Percentiles rank a stretch among this genome's conserved stretches.
Conservation (phyloP, 1,139 yeast species). For the Candida sp. region DNA sequence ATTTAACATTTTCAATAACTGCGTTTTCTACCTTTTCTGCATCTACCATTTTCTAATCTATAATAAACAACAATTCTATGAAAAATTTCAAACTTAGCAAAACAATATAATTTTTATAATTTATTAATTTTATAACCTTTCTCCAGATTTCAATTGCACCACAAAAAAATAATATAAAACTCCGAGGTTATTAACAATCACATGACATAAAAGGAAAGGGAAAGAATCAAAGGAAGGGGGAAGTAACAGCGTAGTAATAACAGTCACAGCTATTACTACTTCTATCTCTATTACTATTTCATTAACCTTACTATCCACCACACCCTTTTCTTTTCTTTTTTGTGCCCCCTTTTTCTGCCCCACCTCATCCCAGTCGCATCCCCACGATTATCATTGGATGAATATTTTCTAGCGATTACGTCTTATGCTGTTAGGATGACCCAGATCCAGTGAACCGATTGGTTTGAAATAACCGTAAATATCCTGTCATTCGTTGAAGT, state of each 20-base stretch:
- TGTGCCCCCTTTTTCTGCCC: not conserved
- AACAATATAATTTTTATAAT: not conserved
- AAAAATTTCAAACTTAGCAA: not conserved
- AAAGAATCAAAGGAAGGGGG: not conserved
- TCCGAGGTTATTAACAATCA: conserved; percentile 1
- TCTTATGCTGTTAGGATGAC: not conserved
- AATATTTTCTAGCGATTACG: not conserved
- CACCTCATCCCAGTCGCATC: not conserved
- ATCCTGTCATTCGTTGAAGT: too few species aligned
- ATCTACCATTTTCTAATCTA: not conserved
- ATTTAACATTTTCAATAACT: conserved; percentile 56
- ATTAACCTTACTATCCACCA: too few species aligned
- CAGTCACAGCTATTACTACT: not conserved
- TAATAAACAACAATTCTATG: too few species aligned
- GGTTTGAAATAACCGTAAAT: too few species aligned
- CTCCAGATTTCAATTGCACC: conserved; percentile 1
- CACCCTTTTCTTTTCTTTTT: too few species aligned
- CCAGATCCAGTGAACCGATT: too few species aligned
- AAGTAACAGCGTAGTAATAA: too few species aligned
- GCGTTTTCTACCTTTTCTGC: conserved; percentile 47
- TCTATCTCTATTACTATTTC: too few species aligned
- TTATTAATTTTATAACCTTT: not conserved
- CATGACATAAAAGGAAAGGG: not conserved
- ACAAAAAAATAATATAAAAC: conserved; percentile 1
- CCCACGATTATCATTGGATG: not conserved